Conservation (phyloP, 345 rosid genomes). For the Turritis glabra region DNA sequence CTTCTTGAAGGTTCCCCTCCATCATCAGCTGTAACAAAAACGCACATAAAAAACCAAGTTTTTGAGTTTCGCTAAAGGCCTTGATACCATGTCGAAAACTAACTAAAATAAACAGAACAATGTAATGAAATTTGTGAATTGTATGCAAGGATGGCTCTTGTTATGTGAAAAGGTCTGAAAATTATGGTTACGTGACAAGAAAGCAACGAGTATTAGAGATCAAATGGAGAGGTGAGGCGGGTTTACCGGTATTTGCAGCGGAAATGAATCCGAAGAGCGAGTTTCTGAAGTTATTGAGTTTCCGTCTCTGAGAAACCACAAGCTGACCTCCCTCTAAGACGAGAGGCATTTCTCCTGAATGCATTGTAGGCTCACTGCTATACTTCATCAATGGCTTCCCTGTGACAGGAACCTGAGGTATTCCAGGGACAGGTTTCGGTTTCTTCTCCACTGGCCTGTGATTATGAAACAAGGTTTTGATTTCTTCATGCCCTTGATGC, state of each 20-base stretch:
- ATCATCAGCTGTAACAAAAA: slow-evolving; percentile 27
- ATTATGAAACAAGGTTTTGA: slow-evolving; percentile 45
- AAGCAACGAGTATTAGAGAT: neutral
- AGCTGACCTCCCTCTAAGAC: slow-evolving; percentile 42
- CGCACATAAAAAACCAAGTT: neutral
- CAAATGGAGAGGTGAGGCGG: neutral
- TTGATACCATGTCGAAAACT: too few relatives aligned
- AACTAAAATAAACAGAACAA: too few relatives aligned
- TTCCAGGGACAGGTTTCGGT: neutral
- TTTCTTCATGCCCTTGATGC: slow-evolving; percentile 82
- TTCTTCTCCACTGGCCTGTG: slow-evolving; percentile 32
- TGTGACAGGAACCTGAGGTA: slow-evolving; percentile 9
- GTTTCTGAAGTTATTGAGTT: slow-evolving; percentile 51
- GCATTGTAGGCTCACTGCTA: slow-evolving; percentile 60
- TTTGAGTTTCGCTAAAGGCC: neutral
- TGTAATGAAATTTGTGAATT: neutral
- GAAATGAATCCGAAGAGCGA: slow-evolving; percentile 80
- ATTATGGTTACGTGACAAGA: neutral
- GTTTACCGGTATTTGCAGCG: slow-evolving; percentile 60
- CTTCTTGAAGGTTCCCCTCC: slow-evolving; percentile 22
- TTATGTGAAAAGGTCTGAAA: neutral
- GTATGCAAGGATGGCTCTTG: neutral
- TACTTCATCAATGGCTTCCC: slow-evolving; percentile 52
- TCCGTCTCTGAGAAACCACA: slow-evolving; percentile 45
- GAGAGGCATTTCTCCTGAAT: slow-evolving; percentile 53